Evolutionary conservation across 306 rosid genomes (phyloP).

Genomic region (Inga laurina): DNA sequence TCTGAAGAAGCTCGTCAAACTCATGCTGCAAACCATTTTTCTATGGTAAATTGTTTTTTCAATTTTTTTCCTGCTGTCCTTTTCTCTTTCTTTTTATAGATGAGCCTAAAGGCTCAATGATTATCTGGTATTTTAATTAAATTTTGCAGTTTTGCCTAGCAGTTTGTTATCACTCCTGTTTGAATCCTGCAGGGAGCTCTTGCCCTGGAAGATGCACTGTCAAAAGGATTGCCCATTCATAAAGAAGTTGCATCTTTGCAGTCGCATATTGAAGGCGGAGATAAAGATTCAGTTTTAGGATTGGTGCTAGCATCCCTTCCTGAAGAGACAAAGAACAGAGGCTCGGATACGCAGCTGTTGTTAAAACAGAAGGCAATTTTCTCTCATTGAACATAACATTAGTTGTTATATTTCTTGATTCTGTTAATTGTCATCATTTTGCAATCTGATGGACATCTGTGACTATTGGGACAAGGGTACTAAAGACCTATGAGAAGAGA

Average conservation of each 20-base stretch:
- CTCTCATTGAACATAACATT: constrained; percentile 8
- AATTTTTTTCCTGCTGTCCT: neutral
- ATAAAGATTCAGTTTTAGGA: constrained; percentile 81
- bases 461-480: neutral
- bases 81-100: neutral
- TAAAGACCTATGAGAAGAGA: neutral
- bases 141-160: constrained; percentile 27
- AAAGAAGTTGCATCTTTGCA: constrained; percentile 72
- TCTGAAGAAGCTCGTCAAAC: constrained; percentile 92
- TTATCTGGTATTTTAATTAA: constrained; percentile 3
- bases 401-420: constrained; percentile 13
- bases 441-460: neutral
- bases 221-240: constrained; percentile 85
- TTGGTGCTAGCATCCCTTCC: constrained; percentile 87
- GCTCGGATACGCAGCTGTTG: constrained; percentile 76
- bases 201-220: constrained; percentile 87
- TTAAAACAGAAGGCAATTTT: constrained; percentile 73
- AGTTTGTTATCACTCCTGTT: constrained; percentile 31
- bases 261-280: constrained; percentile 66
- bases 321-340: constrained; percentile 67
- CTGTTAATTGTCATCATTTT: constrained; percentile 26
- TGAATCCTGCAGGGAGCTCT: constrained; percentile 79
- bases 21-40: constrained; percentile 86
- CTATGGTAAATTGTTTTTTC: constrained; percentile 58
- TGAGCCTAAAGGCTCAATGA: constrained; percentile 9